Evolutionary conservation across 202 grass and related monocot genomes (phyloP).

Genomic region (Elaeis oleifera): DNA sequence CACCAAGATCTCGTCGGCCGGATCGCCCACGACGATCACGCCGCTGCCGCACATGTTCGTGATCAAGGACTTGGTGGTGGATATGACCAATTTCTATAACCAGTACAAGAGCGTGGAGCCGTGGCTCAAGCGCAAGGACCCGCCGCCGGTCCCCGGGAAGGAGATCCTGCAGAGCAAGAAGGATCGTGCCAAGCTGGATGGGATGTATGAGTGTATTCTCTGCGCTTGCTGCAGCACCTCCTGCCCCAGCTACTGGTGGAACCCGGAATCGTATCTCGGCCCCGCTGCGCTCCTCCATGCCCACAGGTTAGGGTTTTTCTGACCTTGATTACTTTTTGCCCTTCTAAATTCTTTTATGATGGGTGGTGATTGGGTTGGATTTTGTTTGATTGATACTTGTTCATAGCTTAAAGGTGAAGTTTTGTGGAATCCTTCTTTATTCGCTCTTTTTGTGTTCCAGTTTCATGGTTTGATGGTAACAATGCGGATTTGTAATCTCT

Average conservation of each 20-base stretch:
- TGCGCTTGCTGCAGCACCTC: constrained; percentile 94
- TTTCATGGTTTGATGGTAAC: too few species aligned
- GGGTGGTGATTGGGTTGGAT: background rate
- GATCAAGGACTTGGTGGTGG: constrained; percentile 91
- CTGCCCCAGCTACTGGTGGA: constrained; percentile 91
- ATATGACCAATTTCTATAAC: constrained; percentile 98
- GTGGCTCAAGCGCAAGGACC: constrained; percentile 85
- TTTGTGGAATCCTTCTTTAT: too few species aligned
- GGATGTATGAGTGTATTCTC: constrained; percentile 95
- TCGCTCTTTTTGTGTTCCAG: too few species aligned
- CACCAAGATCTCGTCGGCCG: constrained; percentile 59
- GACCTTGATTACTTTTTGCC: background rate
- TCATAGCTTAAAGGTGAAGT: too few species aligned
- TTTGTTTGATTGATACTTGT: too few species aligned
- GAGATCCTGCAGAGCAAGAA: constrained; percentile 66
- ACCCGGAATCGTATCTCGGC: constrained; percentile 81
- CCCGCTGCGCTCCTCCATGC: constrained; percentile 79
- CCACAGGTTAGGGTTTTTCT: constrained; percentile 34
- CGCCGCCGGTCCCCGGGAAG: constrained; percentile 38
- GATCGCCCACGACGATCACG: constrained; percentile 38
- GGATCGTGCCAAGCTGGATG: constrained; percentile 81
- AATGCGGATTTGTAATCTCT: too few species aligned
- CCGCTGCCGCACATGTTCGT: constrained; percentile 96
- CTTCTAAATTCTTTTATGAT: background rate
- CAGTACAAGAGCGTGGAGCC: constrained; percentile 98